phyloP scores from a whole-genome alignment of 495 filamentous ascomycete genomes.

The Clohesyomyces aquaticus region DNA sequence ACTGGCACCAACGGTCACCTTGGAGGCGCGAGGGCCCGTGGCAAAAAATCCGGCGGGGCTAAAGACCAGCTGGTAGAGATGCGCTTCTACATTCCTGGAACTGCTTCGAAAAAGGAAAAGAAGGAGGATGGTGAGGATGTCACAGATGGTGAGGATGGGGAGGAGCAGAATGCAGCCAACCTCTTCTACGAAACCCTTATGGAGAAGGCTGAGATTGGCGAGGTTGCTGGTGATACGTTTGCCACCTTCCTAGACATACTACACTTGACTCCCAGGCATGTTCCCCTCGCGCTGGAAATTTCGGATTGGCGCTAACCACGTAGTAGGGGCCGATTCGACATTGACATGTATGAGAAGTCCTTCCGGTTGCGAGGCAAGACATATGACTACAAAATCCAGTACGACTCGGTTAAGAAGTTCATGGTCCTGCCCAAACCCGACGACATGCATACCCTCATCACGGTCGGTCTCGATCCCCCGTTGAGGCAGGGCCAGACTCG shows the following conservation, averaged over 20 bases:
- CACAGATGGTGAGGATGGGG: slow-evolving; percentile 58
- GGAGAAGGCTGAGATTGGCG: slow-evolving; percentile 98
- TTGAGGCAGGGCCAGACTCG: slow-evolving; percentile 96
- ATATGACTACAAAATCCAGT: slow-evolving; percentile 99
- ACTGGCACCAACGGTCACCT: slow-evolving; percentile 74
- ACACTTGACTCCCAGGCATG: slow-evolving; percentile 92
- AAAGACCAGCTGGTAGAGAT: slow-evolving; percentile 95
- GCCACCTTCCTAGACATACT: slow-evolving; percentile 97
- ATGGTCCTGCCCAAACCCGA: slow-evolving; percentile 98
- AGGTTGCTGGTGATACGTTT: slow-evolving; percentile 95
- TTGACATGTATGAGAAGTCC: slow-evolving; percentile 98
- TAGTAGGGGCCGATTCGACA: slow-evolving; percentile 93
- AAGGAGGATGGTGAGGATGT: slow-evolving; percentile 51
- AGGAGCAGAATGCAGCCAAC: slow-evolving; percentile 74
- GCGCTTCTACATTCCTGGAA: slow-evolving; percentile 97
- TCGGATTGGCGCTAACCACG: slow-evolving; percentile 45
- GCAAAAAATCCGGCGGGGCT: slow-evolving; percentile 85
- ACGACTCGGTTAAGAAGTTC: slow-evolving; percentile 96
- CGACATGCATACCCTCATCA: slow-evolving; percentile 91
- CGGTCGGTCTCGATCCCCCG: slow-evolving; percentile 92
- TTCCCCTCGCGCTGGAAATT: slow-evolving; percentile 10
- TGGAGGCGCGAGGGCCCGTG: slow-evolving; percentile 76
- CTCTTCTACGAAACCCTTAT: slow-evolving; percentile 96
- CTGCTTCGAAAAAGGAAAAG: slow-evolving; percentile 77
- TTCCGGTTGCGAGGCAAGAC: slow-evolving; percentile 98